Conservation (phyloP, 2,329 filamentous ascomycete genomes). For the Xylaria arbuscula region DNA sequence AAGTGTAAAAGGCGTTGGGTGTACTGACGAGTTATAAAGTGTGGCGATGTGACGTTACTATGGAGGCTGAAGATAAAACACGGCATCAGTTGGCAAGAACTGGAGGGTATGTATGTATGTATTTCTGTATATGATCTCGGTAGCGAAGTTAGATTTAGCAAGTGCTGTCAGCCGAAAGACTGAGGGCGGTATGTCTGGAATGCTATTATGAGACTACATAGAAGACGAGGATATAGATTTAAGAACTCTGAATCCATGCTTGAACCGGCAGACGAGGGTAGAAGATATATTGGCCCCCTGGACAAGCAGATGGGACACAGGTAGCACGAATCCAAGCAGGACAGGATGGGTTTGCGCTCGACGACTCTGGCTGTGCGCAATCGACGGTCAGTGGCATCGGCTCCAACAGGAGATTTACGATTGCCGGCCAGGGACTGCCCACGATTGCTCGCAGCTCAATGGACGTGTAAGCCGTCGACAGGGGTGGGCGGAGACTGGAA, state of each 20-base stretch:
- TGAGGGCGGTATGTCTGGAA: constrained; percentile 22
- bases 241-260: constrained; percentile 24
- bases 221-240: constrained; percentile 22
- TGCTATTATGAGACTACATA: constrained; percentile 20
- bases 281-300: constrained; percentile 4
- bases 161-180: constrained; percentile 5
- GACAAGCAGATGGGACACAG: background rate
- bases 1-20: background rate
- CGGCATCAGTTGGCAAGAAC: constrained; percentile 11
- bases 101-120: background rate
- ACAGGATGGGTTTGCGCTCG: constrained; percentile 9
- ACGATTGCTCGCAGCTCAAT: constrained; percentile 17
- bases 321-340: constrained; percentile 8
- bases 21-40: background rate
- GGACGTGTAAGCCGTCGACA: constrained; percentile 14
- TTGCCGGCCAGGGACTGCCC: background rate
- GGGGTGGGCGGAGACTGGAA: background rate
- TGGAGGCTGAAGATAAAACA: constrained; percentile 18
- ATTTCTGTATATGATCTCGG: constrained; percentile 4
- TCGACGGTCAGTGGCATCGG: constrained; percentile 18
- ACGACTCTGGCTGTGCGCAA: constrained; percentile 16
- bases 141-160: background rate
- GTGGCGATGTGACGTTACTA: constrained; percentile 8
- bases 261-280: constrained; percentile 9
- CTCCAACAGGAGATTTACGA: constrained; percentile 3